Evolutionary conservation across 345 rosid species (phyloP).

Genomic region (Trapa bicornis): DNA sequence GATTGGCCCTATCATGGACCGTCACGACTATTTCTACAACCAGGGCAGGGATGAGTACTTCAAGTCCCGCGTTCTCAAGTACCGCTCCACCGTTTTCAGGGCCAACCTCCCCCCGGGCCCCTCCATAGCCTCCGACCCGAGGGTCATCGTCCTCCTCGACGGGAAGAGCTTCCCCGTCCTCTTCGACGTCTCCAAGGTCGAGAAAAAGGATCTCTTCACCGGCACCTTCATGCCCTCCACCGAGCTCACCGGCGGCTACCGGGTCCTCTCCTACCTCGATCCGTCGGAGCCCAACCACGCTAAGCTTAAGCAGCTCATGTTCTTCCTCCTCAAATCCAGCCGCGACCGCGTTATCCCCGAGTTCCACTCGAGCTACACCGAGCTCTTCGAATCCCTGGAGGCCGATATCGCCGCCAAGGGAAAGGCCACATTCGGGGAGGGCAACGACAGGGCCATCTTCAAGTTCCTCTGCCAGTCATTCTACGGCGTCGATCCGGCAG

Average conservation of each 20-base stretch:
- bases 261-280: conserved; percentile 70
- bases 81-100: conserved; percentile 59
- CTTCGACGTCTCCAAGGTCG: conserved; percentile 72
- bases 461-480: conserved; percentile 47
- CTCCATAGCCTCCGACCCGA: conserved; percentile 43
- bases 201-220: conserved; percentile 68
- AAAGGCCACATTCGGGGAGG: conserved; percentile 32
- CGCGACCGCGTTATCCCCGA: conserved; percentile 61
- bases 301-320: conserved; percentile 56
- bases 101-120: conserved; percentile 87
- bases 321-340: conserved; percentile 42
- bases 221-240: conserved; percentile 87
- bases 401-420: conserved; percentile 44
- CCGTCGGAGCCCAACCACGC: conserved; percentile 71
- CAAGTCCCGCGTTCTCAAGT: conserved; percentile 44
- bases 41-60: conserved; percentile 65
- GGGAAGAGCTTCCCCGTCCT: conserved; percentile 80
- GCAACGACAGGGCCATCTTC: conserved; percentile 57
- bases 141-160: conserved; percentile 68
- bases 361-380: conserved; percentile 40
- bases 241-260: conserved; percentile 76
- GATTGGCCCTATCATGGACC: conserved; percentile 69
- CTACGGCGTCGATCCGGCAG: conserved; percentile 45
- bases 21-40: conserved; percentile 57
- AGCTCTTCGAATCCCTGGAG: conserved; percentile 45